Evolutionary conservation across 257 asterid species (phyloP).

Genomic region (Verbascum thapsus): DNA sequence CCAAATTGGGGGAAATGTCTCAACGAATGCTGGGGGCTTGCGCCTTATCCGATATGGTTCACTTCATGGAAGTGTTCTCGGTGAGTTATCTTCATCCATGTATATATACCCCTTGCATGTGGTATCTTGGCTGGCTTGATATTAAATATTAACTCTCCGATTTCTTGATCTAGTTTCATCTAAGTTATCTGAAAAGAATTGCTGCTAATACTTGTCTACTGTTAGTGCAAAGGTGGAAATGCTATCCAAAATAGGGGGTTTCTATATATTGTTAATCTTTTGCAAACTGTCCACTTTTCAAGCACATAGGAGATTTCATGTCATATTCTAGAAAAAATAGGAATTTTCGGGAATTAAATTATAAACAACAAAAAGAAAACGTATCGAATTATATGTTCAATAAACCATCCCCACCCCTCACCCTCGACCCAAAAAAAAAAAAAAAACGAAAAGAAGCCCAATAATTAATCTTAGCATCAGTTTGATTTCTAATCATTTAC

Average conservation of each 20-base stretch:
- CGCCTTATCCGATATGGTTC: constrained; percentile 96
- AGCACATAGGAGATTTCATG: too few species aligned
- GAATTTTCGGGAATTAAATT: too few species aligned
- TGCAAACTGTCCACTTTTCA: too few species aligned
- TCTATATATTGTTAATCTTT: too few species aligned
- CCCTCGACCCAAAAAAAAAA: too few species aligned
- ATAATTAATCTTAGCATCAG: not conserved
- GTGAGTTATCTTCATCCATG: constrained; percentile 42
- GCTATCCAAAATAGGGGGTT: too few species aligned
- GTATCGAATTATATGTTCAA: too few species aligned
- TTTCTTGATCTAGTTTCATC: not conserved
- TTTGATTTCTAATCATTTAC: not conserved
- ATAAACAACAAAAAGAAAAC: too few species aligned
- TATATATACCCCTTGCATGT: constrained; percentile 9
- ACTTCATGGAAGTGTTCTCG: constrained; percentile 94
- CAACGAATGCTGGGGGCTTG: constrained; percentile 99
- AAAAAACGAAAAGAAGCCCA: too few species aligned
- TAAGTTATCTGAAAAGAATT: not conserved
- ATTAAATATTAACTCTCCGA: not conserved
- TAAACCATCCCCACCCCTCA: too few species aligned
- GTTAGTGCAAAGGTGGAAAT: not conserved
- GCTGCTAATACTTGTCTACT: not conserved
- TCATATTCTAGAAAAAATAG: too few species aligned
- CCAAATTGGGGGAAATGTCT: constrained; percentile 96
- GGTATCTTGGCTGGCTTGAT: constrained; percentile 16